Conservation (phyloP, 1,284 basidiomycete species). For the Cutaneotrichosporon dermatis region DNA sequence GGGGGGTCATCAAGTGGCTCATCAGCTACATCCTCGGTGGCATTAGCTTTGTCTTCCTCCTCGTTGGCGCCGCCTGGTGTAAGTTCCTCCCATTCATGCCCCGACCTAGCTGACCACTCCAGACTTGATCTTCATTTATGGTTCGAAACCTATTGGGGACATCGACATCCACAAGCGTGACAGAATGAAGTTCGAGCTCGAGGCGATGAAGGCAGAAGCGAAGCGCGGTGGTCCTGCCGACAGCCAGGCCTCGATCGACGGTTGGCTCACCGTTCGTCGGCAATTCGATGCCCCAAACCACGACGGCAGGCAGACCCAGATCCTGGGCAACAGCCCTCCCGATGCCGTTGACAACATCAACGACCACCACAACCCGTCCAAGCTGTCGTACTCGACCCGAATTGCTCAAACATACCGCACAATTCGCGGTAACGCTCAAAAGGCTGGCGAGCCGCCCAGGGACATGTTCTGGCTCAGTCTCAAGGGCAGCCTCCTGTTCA, state of each 20-base stretch:
- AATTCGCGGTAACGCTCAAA: constrained; percentile 48
- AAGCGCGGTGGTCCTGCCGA: constrained; percentile 20
- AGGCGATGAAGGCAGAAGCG: constrained; percentile 5
- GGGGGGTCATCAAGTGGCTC: constrained; percentile 26
- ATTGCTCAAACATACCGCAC: constrained; percentile 11
- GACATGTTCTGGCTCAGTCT: constrained; percentile 84
- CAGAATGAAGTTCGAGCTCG: constrained; percentile 35
- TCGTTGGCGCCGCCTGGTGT: constrained; percentile 56
- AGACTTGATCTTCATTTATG: constrained; percentile 55
- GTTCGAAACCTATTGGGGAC: constrained; percentile 68
- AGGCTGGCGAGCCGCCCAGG: constrained; percentile 60
- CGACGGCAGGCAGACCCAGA: not conserved
- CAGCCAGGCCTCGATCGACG: constrained; percentile 40
- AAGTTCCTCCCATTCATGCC: constrained; percentile 17
- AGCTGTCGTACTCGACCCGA: constrained; percentile 52
- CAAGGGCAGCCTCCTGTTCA: constrained; percentile 80
- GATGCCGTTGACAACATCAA: constrained; percentile 12
- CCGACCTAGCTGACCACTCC: not conserved
- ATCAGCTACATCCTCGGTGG: constrained; percentile 75
- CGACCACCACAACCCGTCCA: constrained; percentile 53
- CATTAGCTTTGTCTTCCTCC: constrained; percentile 73
- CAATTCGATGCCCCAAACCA: constrained; percentile 62
- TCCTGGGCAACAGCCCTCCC: constrained; percentile 3
- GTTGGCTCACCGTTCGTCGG: constrained; percentile 77
- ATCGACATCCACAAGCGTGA: constrained; percentile 52